Evolutionary conservation across 1,284 basidiomycete species (phyloP).

Genomic region (Trametes versicolor): DNA sequence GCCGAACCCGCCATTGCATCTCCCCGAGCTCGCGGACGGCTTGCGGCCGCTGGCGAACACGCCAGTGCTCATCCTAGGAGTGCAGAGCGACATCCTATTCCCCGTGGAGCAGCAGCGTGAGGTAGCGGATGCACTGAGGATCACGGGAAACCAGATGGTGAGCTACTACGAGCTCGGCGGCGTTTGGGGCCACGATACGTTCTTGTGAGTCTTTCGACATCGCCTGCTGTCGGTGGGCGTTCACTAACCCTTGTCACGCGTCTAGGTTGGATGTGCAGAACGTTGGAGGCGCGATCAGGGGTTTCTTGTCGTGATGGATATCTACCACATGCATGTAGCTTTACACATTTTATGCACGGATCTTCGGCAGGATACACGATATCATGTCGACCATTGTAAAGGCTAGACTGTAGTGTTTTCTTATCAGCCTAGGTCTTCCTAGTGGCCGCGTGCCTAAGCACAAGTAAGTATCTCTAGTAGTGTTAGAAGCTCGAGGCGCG

Average conservation of each 20-base stretch:
- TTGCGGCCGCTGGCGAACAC: slow-evolving; percentile 81
- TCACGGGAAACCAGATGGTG: slow-evolving; percentile 89
- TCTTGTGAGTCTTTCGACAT: slow-evolving; percentile 65
- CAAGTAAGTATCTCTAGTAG: too few relatives aligned
- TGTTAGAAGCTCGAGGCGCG: not conserved
- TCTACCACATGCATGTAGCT: slow-evolving; percentile 10
- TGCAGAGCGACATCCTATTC: slow-evolving; percentile 97
- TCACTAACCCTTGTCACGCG: not conserved
- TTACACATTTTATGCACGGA: slow-evolving; percentile 8
- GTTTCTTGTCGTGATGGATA: slow-evolving; percentile 66
- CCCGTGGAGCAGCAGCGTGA: slow-evolving; percentile 98
- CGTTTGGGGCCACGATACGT: slow-evolving; percentile 98
- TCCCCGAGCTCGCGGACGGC: slow-evolving; percentile 86
- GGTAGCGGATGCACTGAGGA: slow-evolving; percentile 90
- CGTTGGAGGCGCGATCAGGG: slow-evolving; percentile 82
- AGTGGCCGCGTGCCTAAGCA: too few relatives aligned
- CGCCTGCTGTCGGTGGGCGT: not conserved
- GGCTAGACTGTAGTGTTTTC: too few relatives aligned
- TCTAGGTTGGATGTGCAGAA: slow-evolving; percentile 76
- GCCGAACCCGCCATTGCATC: slow-evolving; percentile 75
- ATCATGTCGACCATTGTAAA: too few relatives aligned
- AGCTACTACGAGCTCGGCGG: slow-evolving; percentile 98
- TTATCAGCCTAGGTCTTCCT: too few relatives aligned
- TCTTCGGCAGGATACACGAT: not conserved
- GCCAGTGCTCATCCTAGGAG: slow-evolving; percentile 91